phyloP scores from a whole-genome alignment of 2,329 filamentous ascomycete genomes.

The Fonsecaea monophora region DNA sequence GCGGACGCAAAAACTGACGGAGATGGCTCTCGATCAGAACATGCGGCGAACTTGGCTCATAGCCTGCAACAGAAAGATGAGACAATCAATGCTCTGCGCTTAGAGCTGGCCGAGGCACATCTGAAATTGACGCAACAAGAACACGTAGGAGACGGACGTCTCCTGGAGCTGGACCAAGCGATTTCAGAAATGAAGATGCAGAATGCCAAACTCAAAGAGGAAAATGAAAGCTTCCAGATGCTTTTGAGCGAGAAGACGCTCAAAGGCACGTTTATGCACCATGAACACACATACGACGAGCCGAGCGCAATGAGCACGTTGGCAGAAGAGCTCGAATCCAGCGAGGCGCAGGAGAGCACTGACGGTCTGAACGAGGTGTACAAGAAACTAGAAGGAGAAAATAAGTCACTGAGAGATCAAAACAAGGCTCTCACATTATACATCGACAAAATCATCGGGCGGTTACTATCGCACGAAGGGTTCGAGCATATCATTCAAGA shows the following conservation, averaged over 20 bases:
- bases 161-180: slow-evolving; percentile 88
- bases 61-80: slow-evolving; percentile 94
- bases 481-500: slow-evolving; percentile 73
- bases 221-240: slow-evolving; percentile 97
- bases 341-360: slow-evolving; percentile 59
- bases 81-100: slow-evolving; percentile 86
- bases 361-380: slow-evolving; percentile 67
- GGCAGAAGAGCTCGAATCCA: slow-evolving; percentile 85
- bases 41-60: slow-evolving; percentile 48
- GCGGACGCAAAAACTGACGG: slow-evolving; percentile 7
- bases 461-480: slow-evolving; percentile 89
- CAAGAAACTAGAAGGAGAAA: slow-evolving; percentile 76
- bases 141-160: slow-evolving; percentile 84
- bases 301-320: slow-evolving; percentile 62
- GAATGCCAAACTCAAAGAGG: slow-evolving; percentile 95
- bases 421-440: slow-evolving; percentile 97
- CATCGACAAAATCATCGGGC: slow-evolving; percentile 98
- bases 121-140: slow-evolving; percentile 95
- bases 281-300: slow-evolving; percentile 58
- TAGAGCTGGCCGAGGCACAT: slow-evolving; percentile 92
- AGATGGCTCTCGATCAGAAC: slow-evolving; percentile 10
- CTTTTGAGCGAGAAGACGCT: slow-evolving; percentile 93
- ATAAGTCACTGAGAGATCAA: slow-evolving; percentile 83
- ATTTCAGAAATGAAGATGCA: slow-evolving; percentile 93
- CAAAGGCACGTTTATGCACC: slow-evolving; percentile 84